Conservation (phyloP, 331 rosid species). For the Quercus tomentella region DNA sequence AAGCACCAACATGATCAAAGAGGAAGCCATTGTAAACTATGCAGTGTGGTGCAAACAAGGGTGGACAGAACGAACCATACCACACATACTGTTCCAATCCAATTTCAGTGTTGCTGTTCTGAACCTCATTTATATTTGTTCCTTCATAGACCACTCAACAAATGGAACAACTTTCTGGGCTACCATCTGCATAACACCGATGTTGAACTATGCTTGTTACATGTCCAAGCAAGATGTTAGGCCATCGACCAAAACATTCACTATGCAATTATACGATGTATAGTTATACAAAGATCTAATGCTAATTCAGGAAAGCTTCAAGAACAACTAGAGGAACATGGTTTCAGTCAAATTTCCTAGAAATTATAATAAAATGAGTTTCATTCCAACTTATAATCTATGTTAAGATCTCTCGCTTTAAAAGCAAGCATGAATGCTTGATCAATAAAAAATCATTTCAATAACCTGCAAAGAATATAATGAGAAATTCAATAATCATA, state of each 20-base stretch:
- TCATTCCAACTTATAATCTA: constrained; percentile 9
- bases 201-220: background rate
- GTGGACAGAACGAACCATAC: constrained; percentile 16
- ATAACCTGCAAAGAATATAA: constrained; percentile 11
- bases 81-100: background rate
- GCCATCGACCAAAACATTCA: background rate
- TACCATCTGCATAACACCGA: background rate
- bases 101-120: background rate
- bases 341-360: background rate
- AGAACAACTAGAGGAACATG: background rate
- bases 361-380: background rate
- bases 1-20: background rate
- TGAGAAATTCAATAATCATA: constrained; percentile 2
- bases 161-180: constrained; percentile 6
- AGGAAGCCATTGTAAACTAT: background rate
- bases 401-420: background rate
- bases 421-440: background rate
- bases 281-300: background rate
- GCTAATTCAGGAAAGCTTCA: background rate
- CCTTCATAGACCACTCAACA: constrained; percentile 9
- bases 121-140: background rate
- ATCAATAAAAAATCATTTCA: background rate
- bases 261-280: background rate
- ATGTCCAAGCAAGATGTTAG: constrained; percentile 5
- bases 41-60: background rate